These are phyloP conservation scores for Chalciporus chontae DNA, from an alignment of 768 basidiomycete species.

Conservation along the genomic window DNA sequence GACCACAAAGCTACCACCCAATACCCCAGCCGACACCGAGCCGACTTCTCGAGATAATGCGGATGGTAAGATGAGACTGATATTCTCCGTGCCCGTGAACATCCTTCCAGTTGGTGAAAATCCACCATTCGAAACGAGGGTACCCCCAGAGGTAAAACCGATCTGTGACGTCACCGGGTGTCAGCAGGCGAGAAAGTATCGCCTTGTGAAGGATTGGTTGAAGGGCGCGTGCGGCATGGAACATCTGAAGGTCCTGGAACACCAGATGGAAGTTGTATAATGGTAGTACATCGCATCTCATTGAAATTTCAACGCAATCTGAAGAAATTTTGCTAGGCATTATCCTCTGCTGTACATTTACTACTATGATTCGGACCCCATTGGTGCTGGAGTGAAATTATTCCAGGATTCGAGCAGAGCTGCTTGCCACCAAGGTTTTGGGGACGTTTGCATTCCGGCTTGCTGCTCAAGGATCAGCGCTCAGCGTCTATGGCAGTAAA, in stretches of 20 bases:
- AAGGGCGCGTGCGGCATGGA: conserved; percentile 60
- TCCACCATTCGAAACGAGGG: conserved; percentile 8
- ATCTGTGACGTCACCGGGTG: conserved; percentile 62
- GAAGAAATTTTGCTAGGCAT: not conserved
- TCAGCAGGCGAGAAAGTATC: conserved; percentile 53
- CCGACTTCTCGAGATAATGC: conserved; percentile 3
- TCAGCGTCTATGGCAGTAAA: too few species aligned
- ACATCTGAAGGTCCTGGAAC: conserved; percentile 58
- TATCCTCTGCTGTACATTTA: not conserved
- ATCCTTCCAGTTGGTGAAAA: conserved; percentile 16
- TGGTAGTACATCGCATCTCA: not conserved
- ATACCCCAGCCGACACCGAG: conserved; percentile 2
- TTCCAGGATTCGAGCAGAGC: too few species aligned
- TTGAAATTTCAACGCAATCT: not conserved
- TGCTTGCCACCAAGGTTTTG: too few species aligned
- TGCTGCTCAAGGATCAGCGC: too few species aligned
- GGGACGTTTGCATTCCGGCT: too few species aligned
- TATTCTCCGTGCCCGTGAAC: conserved; percentile 52
- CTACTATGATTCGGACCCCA: too few species aligned
- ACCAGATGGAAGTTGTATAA: conserved; percentile 8
- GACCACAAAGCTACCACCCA: conserved; percentile 35
- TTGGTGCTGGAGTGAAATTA: too few species aligned
- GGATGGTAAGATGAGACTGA: conserved; percentile 37
- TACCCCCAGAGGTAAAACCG: conserved; percentile 10
- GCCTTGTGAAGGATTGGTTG: conserved; percentile 59